phyloP scores from a whole-genome alignment of 2,329 filamentous ascomycete genomes.

The Fusarium anguioides region DNA sequence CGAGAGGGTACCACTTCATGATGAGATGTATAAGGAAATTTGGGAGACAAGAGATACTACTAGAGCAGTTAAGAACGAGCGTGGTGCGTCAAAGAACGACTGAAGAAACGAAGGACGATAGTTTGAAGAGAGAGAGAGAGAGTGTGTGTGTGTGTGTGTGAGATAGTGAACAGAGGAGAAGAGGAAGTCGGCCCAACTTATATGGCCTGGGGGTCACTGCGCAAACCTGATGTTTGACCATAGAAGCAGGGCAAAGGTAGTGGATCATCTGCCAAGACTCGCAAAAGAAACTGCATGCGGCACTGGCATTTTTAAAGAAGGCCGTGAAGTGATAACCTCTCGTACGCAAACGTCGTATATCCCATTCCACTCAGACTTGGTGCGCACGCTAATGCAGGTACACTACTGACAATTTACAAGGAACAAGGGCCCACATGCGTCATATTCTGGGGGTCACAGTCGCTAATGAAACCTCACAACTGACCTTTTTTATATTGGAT shows the following conservation, averaged over 20 bases:
- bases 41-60: not conserved
- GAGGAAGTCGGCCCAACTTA: slow-evolving; percentile 13
- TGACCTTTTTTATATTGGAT: not conserved
- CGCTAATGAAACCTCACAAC: slow-evolving; percentile 24
- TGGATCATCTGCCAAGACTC: slow-evolving; percentile 11
- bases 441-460: slow-evolving; percentile 29
- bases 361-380: slow-evolving; percentile 4
- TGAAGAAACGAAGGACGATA: slow-evolving; percentile 5
- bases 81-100: slow-evolving; percentile 4
- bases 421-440: slow-evolving; percentile 19
- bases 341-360: slow-evolving; percentile 3
- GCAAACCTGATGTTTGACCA: slow-evolving; percentile 3
- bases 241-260: not conserved
- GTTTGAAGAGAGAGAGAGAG: not conserved
- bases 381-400: slow-evolving; percentile 30
- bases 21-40: not conserved
- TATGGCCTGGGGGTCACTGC: not conserved
- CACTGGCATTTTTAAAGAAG: not conserved
- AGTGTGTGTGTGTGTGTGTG: no score
- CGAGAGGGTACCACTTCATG: slow-evolving; percentile 41
- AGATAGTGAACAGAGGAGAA: not conserved
- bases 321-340: not conserved
- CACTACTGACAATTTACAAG: not conserved
- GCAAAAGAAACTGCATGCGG: slow-evolving; percentile 5
- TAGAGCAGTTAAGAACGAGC: not conserved